Evolutionary conservation across 164 flowering plant species (phyloP).

Genomic region (Magnolia kwangsiensis): DNA sequence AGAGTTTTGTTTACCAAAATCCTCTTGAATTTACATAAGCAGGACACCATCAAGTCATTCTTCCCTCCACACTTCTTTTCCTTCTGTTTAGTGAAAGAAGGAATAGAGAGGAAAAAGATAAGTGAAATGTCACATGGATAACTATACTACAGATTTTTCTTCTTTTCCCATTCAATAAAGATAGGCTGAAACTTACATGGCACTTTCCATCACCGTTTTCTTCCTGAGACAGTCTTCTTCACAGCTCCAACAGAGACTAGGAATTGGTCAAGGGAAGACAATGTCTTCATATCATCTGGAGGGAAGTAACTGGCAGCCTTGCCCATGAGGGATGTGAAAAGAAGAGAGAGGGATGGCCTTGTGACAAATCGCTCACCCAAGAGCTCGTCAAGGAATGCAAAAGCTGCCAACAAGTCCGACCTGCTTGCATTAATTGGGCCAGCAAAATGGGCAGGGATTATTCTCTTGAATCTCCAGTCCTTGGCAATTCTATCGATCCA

Average conservation of each 20-base stretch:
- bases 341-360: constrained; percentile 66
- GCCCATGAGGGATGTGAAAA: constrained; percentile 76
- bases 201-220: constrained; percentile 23
- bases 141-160: neutral
- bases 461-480: constrained; percentile 87
- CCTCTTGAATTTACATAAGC: neutral
- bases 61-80: neutral
- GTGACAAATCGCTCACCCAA: constrained; percentile 68
- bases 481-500: constrained; percentile 75
- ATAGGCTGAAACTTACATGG: neutral
- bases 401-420: constrained; percentile 85
- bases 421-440: constrained; percentile 80
- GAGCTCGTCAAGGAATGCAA: constrained; percentile 86
- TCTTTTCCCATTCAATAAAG: neutral
- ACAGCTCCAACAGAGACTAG: constrained; percentile 89
- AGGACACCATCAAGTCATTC: neutral
- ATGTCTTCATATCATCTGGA: constrained; percentile 94
- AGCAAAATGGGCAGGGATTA: constrained; percentile 94
- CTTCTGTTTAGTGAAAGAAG: neutral
- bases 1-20: neutral
- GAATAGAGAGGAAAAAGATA: neutral
- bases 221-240: constrained; percentile 90
- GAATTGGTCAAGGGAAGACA: constrained; percentile 91
- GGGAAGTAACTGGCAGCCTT: constrained; percentile 95
- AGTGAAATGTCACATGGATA: neutral